phyloP scores from a whole-genome alignment of 257 asterid genomes.

The Penstemon barbatus region DNA sequence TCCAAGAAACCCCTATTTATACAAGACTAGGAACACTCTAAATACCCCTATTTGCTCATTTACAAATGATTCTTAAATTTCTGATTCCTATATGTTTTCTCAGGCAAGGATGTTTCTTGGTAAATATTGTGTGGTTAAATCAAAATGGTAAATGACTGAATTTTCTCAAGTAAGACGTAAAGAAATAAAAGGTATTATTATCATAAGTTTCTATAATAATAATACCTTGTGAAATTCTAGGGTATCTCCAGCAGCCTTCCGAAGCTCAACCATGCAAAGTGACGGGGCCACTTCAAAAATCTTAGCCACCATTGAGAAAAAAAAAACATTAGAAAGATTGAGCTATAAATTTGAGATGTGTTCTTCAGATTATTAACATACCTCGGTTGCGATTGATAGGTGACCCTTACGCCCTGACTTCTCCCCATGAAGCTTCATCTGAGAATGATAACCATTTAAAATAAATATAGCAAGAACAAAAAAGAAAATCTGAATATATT shows the following conservation, averaged over 20 bases:
- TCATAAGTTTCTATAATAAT: no score
- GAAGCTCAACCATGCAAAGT: slow-evolving; percentile 62
- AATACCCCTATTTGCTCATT: not conserved
- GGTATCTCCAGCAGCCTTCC: slow-evolving; percentile 74
- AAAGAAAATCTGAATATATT: not conserved
- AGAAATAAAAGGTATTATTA: not conserved
- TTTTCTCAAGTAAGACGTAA: not conserved
- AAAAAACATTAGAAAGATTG: not conserved
- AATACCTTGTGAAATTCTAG: slow-evolving; percentile 73
- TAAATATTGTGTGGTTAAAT: no score
- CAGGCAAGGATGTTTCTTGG: not conserved
- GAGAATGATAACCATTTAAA: slow-evolving; percentile 17
- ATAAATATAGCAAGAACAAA: not conserved
- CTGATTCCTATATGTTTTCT: not conserved
- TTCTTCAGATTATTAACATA: slow-evolving; percentile 23
- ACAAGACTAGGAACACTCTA: no score
- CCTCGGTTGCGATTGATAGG: slow-evolving; percentile 69
- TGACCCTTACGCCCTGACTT: slow-evolving; percentile 76
- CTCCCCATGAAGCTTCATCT: slow-evolving; percentile 74
- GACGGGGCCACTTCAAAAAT: slow-evolving; percentile 66
- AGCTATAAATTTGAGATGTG: not conserved
- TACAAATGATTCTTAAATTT: no score
- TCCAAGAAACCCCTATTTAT: no score
- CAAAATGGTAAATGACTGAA: not conserved
- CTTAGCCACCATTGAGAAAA: slow-evolving; percentile 31